Evolutionary conservation across 176 grass and related monocot species (phyloP).

Genomic region (Zea mays): Zm-B73-REFERENCE-NAM-5.0 NC_050104.1:152991501-152992000

Average conservation of each 20-base stretch:
- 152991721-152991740: not conserved
- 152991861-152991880: not conserved
- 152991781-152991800: not conserved
- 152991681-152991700: conserved; percentile 74
- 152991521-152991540: conserved; percentile 88
- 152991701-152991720: not conserved
- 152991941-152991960: no score
- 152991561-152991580: conserved; percentile 96
- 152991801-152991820: not conserved
- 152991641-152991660: conserved; percentile 91
- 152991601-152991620: conserved; percentile 86
- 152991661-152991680: conserved; percentile 91
- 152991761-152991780: not conserved
- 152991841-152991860: not conserved
- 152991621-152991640: conserved; percentile 89
- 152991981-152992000: no score
- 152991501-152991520: conserved; percentile 60
- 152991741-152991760: not conserved
- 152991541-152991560: conserved; percentile 95
- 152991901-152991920: not conserved
- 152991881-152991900: no score
- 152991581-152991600: conserved; percentile 85
- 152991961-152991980: no score
- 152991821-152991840: not conserved
- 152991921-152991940: no score